Conservation (phyloP, 768 basidiomycete genomes). For the Russula olivacea region DNA sequence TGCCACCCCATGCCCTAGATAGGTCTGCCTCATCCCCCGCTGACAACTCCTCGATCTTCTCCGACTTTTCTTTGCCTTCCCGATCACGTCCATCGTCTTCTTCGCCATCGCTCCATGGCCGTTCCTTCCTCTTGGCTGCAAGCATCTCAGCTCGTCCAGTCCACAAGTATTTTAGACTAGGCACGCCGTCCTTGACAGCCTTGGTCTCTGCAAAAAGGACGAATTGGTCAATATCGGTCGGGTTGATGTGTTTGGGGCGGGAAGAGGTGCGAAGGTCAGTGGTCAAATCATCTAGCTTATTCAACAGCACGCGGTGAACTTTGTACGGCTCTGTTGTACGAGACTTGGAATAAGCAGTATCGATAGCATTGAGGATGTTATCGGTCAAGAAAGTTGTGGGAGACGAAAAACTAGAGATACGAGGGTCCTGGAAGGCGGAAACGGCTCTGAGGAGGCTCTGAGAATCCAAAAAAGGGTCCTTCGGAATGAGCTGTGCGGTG, state of each 20-base stretch:
- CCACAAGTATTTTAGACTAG: slow-evolving; percentile 33
- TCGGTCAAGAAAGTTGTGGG: slow-evolving; percentile 35
- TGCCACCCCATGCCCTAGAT: slow-evolving; percentile 29
- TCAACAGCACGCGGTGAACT: slow-evolving; percentile 56
- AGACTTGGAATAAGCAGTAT: slow-evolving; percentile 42
- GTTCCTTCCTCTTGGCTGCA: slow-evolving; percentile 35
- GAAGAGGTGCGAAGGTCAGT: slow-evolving; percentile 34
- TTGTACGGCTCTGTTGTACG: slow-evolving; percentile 49
- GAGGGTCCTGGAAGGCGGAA: slow-evolving; percentile 29
- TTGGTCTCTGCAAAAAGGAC: slow-evolving; percentile 39
- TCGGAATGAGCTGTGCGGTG: slow-evolving; percentile 42
- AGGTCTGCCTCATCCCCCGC: slow-evolving; percentile 31
- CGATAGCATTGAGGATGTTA: slow-evolving; percentile 44
- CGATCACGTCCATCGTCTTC: slow-evolving; percentile 35
- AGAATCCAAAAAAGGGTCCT: slow-evolving; percentile 76
- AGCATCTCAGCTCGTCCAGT: slow-evolving; percentile 33
- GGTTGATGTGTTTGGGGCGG: slow-evolving; percentile 20
- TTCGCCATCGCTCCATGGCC: slow-evolving; percentile 34
- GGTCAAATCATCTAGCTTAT: slow-evolving; percentile 51
- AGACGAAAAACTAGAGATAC: slow-evolving; percentile 10
- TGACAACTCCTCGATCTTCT: slow-evolving; percentile 28
- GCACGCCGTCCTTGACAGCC: slow-evolving; percentile 33
- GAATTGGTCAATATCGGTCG: slow-evolving; percentile 48
- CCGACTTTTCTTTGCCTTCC: slow-evolving; percentile 30
- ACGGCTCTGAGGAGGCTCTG: slow-evolving; percentile 50